Percentiles rank a stretch among this genome's conserved stretches.
Evolutionary conservation across 2,329 filamentous ascomycete species (phyloP).

Genomic region (Chalaropsis ovoidea): DNA sequence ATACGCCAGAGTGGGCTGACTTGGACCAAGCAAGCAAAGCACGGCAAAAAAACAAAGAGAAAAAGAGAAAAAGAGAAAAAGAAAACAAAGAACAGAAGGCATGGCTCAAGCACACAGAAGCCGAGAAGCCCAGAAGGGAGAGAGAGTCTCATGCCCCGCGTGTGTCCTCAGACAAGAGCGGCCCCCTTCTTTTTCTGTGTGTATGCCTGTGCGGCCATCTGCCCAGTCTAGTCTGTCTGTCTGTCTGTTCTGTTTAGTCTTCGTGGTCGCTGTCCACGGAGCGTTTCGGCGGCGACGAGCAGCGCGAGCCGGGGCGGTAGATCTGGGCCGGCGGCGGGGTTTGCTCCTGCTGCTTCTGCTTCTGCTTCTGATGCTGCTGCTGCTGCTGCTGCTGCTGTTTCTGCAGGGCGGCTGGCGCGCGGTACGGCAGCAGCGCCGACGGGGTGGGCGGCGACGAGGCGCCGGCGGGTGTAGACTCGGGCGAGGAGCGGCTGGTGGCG

Average conservation of each 20-base stretch:
- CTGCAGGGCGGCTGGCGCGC: too few species aligned
- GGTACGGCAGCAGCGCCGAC: too few species aligned
- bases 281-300: constrained; percentile 32
- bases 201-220: too few species aligned
- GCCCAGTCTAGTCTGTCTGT: too few species aligned
- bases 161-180: too few species aligned
- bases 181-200: too few species aligned
- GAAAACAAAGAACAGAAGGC: not conserved
- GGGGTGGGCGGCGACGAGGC: not conserved
- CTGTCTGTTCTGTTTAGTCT: constrained; percentile 28
- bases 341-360: not conserved
- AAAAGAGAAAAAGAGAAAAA: not conserved
- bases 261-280: constrained; percentile 23
- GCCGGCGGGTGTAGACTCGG: not conserved
- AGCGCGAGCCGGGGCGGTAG: constrained; percentile 28
- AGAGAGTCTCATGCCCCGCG: too few species aligned
- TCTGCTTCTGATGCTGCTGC: too few species aligned
- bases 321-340: constrained; percentile 11
- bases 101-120: not conserved
- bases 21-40: not conserved
- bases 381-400: too few species aligned
- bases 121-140: too few species aligned
- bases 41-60: not conserved
- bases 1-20: not conserved
- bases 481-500: constrained; percentile 19